Evolutionary conservation across 2,329 filamentous ascomycete species (phyloP), one percentile per base, ranked within the genome.

Genomic region (Rutstroemia sydowiana): DNA sequence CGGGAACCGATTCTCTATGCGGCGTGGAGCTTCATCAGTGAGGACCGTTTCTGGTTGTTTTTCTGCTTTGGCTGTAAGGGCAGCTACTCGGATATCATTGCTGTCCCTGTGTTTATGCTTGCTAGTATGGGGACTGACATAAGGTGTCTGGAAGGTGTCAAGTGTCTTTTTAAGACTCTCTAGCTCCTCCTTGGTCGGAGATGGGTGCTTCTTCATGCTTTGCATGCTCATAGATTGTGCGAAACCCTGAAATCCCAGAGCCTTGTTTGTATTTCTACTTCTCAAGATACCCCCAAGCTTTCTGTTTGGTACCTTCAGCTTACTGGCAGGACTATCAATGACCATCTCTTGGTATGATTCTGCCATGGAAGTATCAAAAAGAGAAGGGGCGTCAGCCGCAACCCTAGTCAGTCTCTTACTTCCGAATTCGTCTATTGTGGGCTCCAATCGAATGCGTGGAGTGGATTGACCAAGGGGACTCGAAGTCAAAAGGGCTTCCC

Each of bases 391-490:
- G 10, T 55, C 52, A 10, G 50, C 55, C 4, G 54, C 53, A n/a
- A 59, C 55, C 13, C 53, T 52, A 23, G 50, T 56, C 32, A 61
- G 23, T 16, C 40, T 51, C 11, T 49, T 57, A 16, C 36, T 58
- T 7, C 55, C 58, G 47, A 54, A 37, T 26, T 53, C 45, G 28
- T 60, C 57, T 14, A 59, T 55, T 3, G 46, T 48, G 20, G 60
- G 58, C 18, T 61, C 59, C 8, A 62, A 48, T 5, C 58, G 57
- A 28, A 61, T 53, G 34, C 57, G 53, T 43, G 62, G 63, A 1
- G 63, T 65, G n/a, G 63, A 65, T 16, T 63, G 57, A 13, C 48
- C 62, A 6, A 56, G 41, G 4, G 63, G 63, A 42, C 61, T 63
- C 9, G 61, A 64, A 1, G 63, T 62, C 8, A 63, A 37, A 9